These are phyloP conservation scores for Daedalea quercina DNA, from an alignment of 768 basidiomycete species.

Conservation along the genomic window DNA sequence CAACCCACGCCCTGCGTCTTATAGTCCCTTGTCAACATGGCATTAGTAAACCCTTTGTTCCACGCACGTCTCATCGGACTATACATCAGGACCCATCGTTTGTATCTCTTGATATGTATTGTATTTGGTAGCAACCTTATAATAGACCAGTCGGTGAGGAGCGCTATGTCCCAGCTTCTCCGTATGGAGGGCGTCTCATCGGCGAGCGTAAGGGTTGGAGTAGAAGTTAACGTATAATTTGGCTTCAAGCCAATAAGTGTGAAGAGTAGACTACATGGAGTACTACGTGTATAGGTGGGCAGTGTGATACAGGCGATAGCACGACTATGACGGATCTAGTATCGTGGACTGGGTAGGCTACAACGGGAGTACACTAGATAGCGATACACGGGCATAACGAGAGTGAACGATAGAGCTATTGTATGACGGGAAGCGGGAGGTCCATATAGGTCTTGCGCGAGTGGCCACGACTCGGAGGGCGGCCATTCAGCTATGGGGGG, in stretches of 20 bases:
- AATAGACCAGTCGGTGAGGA: neutral
- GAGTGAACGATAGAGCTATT: neutral
- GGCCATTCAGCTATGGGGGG: neutral
- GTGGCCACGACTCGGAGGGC: neutral
- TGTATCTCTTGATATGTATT: neutral
- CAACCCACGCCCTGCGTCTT: neutral
- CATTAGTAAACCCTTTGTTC: neutral
- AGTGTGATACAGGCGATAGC: too few species aligned
- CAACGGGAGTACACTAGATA: neutral
- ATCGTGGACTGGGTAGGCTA: too few species aligned
- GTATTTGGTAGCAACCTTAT: neutral
- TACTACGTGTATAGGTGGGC: too few species aligned
- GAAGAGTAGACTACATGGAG: too few species aligned
- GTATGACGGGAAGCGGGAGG: neutral
- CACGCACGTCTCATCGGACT: neutral
- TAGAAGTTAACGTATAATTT: too few species aligned
- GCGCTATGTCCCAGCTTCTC: neutral
- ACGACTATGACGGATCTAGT: too few species aligned
- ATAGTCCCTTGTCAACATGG: neutral
- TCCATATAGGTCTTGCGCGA: neutral
- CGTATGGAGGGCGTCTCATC: neutral
- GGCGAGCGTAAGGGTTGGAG: too few species aligned
- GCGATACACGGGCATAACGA: neutral
- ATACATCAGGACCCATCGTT: neutral
- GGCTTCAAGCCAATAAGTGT: too few species aligned